A percentile compares a stretch with the other conserved stretches of the same genome.
phyloP scores from a whole-genome alignment of 345 rosid species.

The Viola odorata region DNA sequence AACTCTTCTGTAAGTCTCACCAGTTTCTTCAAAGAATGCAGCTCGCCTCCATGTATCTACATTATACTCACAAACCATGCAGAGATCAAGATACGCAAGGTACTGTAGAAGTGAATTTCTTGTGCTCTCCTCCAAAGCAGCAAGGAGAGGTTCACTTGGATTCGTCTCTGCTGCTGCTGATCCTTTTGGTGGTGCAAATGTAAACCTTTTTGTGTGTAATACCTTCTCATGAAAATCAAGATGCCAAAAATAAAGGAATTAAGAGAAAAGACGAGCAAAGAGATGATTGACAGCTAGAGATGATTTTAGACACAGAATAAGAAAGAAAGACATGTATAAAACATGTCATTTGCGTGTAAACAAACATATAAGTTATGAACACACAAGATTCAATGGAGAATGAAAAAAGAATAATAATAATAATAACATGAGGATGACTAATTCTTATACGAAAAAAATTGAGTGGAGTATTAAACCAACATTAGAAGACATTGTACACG shows the following conservation, averaged over 20 bases:
- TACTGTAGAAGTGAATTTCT: constrained; percentile 67
- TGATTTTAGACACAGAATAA: no score
- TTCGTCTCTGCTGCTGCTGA: constrained; percentile 98
- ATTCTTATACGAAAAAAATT: no score
- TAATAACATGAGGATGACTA: no score
- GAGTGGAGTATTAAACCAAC: no score
- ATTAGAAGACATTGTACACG: no score
- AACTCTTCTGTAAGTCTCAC: constrained; percentile 84
- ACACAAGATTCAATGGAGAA: no score
- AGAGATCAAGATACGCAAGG: constrained; percentile 93
- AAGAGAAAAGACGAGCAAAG: no score
- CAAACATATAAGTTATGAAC: no score
- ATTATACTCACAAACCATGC: constrained; percentile 85
- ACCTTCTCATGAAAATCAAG: constrained; percentile 39
- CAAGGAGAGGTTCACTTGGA: constrained; percentile 90
- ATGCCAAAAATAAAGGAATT: background rate
- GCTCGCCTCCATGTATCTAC: constrained; percentile 94
- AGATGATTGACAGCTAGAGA: no score
- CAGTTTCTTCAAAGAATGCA: constrained; percentile 91
- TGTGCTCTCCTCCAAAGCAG: constrained; percentile 66
- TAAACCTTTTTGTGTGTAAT: constrained; percentile 63
- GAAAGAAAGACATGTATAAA: no score
- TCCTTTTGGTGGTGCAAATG: constrained; percentile 89
- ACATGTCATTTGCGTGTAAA: no score
- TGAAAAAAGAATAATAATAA: no score